These are phyloP conservation scores for Hypoxylon sp. DNA, from an alignment of 2,329 filamentous ascomycete genomes.

Conservation along the genomic window DNA sequence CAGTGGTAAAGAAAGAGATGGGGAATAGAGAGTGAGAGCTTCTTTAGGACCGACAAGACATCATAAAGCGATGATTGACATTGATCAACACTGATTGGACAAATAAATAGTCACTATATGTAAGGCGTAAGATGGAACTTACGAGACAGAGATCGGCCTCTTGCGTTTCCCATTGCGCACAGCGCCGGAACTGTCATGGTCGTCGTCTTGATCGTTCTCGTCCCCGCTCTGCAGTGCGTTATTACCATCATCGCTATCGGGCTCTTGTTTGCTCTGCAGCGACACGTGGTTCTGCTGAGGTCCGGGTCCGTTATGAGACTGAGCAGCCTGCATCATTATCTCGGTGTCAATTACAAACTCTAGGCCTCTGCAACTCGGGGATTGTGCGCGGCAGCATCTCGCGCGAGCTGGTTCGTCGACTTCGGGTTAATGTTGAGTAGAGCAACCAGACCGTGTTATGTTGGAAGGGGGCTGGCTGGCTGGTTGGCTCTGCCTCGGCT, in stretches of 20 bases:
- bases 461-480: slow-evolving; percentile 19
- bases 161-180: slow-evolving; percentile 69
- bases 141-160: slow-evolving; percentile 73
- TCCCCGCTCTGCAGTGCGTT: slow-evolving; percentile 59
- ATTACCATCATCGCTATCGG: slow-evolving; percentile 65
- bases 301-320: slow-evolving; percentile 44
- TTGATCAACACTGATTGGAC: slow-evolving; percentile 10
- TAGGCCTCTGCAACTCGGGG: slow-evolving; percentile 43
- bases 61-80: not conserved
- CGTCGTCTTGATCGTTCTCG: slow-evolving; percentile 60
- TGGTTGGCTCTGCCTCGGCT: slow-evolving; percentile 28
- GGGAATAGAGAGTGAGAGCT: slow-evolving; percentile 17
- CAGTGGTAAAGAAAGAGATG: slow-evolving; percentile 16
- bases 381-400: slow-evolving; percentile 48
- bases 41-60: not conserved
- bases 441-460: slow-evolving; percentile 47
- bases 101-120: slow-evolving; percentile 20
- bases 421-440: slow-evolving; percentile 65
- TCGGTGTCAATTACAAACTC: slow-evolving; percentile 44
- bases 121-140: slow-evolving; percentile 54
- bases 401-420: slow-evolving; percentile 47
- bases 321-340: slow-evolving; percentile 40
- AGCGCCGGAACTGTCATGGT: slow-evolving; percentile 55
- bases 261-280: slow-evolving; percentile 53
- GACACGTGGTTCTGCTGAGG: slow-evolving; percentile 47